Conservation (phyloP, 2,329 filamentous ascomycete species). For the Trichoderma sp. region DNA sequence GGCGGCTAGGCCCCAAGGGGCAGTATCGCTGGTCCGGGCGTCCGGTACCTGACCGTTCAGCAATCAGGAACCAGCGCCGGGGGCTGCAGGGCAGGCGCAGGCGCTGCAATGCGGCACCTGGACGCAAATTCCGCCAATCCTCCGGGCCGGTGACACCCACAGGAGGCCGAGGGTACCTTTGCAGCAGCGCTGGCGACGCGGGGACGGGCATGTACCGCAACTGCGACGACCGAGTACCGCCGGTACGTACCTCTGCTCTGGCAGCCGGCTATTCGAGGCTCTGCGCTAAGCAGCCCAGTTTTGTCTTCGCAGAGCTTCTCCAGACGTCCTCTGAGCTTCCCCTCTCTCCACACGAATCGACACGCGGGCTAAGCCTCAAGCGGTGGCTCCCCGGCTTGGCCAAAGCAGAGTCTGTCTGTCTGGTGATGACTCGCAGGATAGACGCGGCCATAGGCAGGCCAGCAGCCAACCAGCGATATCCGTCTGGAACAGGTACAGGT, state of each 20-base stretch:
- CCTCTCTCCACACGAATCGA: slow-evolving; percentile 10
- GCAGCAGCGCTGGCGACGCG: background rate
- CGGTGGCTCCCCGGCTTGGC: background rate
- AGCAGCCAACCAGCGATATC: background rate
- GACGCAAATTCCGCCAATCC: slow-evolving; percentile 17
- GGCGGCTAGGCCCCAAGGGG: slow-evolving; percentile 36
- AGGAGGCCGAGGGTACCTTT: slow-evolving; percentile 6
- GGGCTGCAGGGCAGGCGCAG: slow-evolving; percentile 22
- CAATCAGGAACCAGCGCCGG: slow-evolving; percentile 33
- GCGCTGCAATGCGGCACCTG: slow-evolving; percentile 23
- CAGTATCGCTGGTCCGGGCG: slow-evolving; percentile 34
- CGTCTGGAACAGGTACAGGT: background rate
- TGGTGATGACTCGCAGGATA: background rate
- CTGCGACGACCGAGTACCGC: background rate
- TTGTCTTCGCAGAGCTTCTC: slow-evolving; percentile 25
- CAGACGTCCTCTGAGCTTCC: slow-evolving; percentile 8
- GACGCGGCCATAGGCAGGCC: background rate
- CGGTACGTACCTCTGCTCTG: slow-evolving; percentile 19
- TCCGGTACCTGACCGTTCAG: slow-evolving; percentile 38
- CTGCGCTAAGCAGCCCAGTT: slow-evolving; percentile 27
- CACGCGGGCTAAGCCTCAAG: slow-evolving; percentile 7
- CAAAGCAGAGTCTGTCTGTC: background rate
- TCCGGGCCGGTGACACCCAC: slow-evolving; percentile 10
- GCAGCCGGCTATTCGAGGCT: slow-evolving; percentile 41
- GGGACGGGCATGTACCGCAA: background rate